Evolutionary conservation across 2,329 filamentous ascomycete genomes (phyloP), one percentile per base, ranked within the genome.

Genomic region (Colletotrichum spaethianum): DNA sequence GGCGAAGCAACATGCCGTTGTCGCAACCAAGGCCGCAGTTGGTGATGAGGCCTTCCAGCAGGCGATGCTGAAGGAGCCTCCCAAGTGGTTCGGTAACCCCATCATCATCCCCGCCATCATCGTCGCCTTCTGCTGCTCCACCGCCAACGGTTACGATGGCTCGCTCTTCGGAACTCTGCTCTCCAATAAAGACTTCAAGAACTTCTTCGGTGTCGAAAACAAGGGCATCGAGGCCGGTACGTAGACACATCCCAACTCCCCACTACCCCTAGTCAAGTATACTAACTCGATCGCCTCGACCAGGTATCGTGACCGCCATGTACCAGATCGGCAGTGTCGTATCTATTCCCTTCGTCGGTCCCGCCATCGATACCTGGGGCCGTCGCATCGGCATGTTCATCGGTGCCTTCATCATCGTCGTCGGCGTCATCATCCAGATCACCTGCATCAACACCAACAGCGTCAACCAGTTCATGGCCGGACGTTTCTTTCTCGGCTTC

Each of bases 401-500:
- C 60, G 86, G 86, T 20, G 80, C 82, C 67, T 52, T 77, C 7
- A 78, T 85, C 75, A 84, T 87, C 69, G 79, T 88, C 60, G 63
- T 86, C 55, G 79, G 78, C 46, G 77, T 77, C 57, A 74, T 77
- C 60, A 69, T 79, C 57, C 78, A 79, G 75, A 72, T 75, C 31
- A 60, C 74, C 26, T 67, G 65, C 57, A 57, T 59, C 40, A 16
- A 11, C 7, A 70, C 86, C 42, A 76, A 83, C 61, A 82, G 81
- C 55, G 81, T 84, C 1, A 82, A 80, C 12, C 85, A 87, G 70
- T 91, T 92, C 79, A 88, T 91, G 79, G 88, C 82, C 9, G 86
- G 87, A 7, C 82, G 88, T 31, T 89, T 89, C 76, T 75, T 89
- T 31, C 82, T 89, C 26, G 87, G 87, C 8, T 88, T 89, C 68